Evolutionary conservation across 2,329 filamentous ascomycete species (phyloP), one percentile per base, ranked within the genome.

Genomic region (Aspergillus brasiliensis): DNA sequence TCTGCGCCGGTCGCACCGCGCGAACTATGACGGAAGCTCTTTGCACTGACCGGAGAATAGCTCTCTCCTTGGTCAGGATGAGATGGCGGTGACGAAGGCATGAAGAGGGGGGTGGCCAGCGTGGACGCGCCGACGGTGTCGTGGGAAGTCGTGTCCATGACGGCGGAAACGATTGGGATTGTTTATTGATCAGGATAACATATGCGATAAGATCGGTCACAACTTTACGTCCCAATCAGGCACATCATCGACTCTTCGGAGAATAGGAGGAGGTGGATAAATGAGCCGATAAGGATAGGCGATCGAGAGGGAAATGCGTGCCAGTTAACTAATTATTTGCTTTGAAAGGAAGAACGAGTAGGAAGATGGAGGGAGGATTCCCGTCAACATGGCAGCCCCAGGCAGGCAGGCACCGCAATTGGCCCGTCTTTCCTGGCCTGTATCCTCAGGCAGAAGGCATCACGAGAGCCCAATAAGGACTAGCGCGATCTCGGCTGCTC

Each of bases 71-170:
- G 56, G 8, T 64, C 65, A 59, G 3, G 63, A 52, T 51, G 61
- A 21, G 42, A 63, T 1, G 74, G 71, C 31, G 75, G 75, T 1
- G 75, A 76, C 0, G 75, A 75, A 21, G 73, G 71, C 66, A 76
- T 75, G 48, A 73, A 75, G 3, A 71, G 63, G 13, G 76, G 75
- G 3, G 71, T 77, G 11, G 68, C 71, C 19, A 78, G 62, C 8
- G 75, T 75, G 5, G 76, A 79, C 44, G 75, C 69, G 44, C 76
- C 77, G 57, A 79, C 71, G 6, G 75, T 78, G 57, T 79, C 77
- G 64, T 79, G 77, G 52, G 76, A 73, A 55, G 75, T 72, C 51
- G 75, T 69, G 65, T 74, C 70, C 77, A 78, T 78, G 62, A 51
- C 70, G 62, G 60, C 37, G 54, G 25, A 15, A 57, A 28, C 46